Percentiles rank a stretch among this genome's conserved stretches.
Conservation (phyloP, 192 early-diverging fungal genomes). For the Mortierella claussenii region DNA sequence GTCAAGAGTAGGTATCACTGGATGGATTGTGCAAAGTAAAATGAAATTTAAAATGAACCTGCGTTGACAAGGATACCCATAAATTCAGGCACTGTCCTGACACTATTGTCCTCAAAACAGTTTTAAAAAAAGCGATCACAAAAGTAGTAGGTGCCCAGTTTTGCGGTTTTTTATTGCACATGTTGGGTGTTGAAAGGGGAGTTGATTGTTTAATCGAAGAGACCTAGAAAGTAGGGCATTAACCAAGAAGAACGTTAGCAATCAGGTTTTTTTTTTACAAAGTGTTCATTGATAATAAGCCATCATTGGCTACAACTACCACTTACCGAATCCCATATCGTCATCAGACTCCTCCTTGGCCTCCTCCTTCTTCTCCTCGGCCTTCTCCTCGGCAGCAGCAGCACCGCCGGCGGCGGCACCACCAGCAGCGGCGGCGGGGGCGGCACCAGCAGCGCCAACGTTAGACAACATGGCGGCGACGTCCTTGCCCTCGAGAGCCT, state of each 20-base stretch:
- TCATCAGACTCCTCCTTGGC: slow-evolving; percentile 86
- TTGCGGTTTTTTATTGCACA: slow-evolving; percentile 38
- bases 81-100: too few relatives aligned
- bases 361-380: slow-evolving; percentile 67
- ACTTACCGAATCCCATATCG: slow-evolving; percentile 86
- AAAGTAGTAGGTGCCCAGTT: slow-evolving; percentile 2
- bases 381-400: slow-evolving; percentile 54
- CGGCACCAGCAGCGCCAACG: slow-evolving; percentile 75
- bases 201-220: slow-evolving; percentile 53
- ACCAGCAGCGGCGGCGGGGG: slow-evolving; percentile 52
- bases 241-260: neutral
- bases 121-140: neutral
- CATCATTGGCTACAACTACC: neutral
- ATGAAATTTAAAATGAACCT: too few relatives aligned
- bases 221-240: slow-evolving; percentile 4
- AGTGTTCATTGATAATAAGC: neutral
- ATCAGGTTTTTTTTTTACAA: neutral
- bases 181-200: slow-evolving; percentile 25
- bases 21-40: too few relatives aligned
- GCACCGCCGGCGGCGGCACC: slow-evolving; percentile 55
- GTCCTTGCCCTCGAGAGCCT: slow-evolving; percentile 96
- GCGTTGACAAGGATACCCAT: too few relatives aligned
- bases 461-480: slow-evolving; percentile 90
- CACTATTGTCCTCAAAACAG: neutral
- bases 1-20: neutral